These are phyloP conservation scores for Phytopythium boreale DNA, from an alignment of 352 stramenopile genomes.

Conservation along the genomic window DNA sequence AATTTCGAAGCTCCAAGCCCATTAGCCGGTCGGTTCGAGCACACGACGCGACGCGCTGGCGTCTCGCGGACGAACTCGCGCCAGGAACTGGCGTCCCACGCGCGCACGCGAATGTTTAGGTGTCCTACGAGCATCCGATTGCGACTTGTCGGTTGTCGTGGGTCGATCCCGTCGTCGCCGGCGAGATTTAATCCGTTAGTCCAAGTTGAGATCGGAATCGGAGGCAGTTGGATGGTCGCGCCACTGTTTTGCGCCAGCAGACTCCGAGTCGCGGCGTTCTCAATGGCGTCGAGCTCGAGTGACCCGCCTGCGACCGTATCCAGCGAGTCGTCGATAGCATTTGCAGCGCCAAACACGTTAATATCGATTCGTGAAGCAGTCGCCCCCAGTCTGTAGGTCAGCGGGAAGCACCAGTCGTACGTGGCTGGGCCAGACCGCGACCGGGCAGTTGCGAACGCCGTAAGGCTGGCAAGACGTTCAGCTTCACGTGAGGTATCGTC, in stretches of 20 bases:
- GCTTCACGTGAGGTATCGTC: background rate
- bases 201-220: background rate
- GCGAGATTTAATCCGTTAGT: background rate
- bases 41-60: constrained; percentile 47
- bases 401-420: constrained; percentile 37
- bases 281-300: constrained; percentile 10
- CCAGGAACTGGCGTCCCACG: constrained; percentile 51
- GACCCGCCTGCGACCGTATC: constrained; percentile 17
- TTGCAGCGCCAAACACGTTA: background rate
- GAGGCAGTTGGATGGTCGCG: background rate
- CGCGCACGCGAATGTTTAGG: constrained; percentile 29
- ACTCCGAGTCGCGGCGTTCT: background rate
- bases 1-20: constrained; percentile 20
- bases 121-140: constrained; percentile 15
- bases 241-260: background rate
- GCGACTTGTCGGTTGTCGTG: background rate
- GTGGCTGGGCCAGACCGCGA: constrained; percentile 8
- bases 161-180: constrained; percentile 3
- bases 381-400: constrained; percentile 15
- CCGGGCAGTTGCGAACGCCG: constrained; percentile 15
- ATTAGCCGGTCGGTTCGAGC: constrained; percentile 51
- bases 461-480: constrained; percentile 8
- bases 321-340: background rate
- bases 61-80: constrained; percentile 28
- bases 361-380: constrained; percentile 3